Percentiles rank a stretch among this genome's conserved stretches.
Conservation (phyloP, 768 basidiomycete species). For the Hygrophoropsis aurantiaca region DNA sequence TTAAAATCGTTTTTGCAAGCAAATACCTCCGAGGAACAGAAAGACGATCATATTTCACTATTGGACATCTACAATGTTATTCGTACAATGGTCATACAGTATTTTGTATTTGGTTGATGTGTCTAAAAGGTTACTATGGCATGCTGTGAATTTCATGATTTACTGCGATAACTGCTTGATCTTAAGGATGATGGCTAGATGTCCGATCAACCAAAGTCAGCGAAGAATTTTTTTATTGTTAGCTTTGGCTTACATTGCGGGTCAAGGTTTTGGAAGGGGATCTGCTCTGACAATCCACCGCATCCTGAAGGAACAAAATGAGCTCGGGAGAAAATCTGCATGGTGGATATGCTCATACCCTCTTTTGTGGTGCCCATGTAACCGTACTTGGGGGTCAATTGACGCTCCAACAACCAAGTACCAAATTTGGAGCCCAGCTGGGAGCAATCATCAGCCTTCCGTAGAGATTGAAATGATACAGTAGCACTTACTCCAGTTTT, state of each 20-base stretch:
- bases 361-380: conserved; percentile 83
- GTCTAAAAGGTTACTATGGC: background rate
- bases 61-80: too few species aligned
- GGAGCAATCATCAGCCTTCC: conserved; percentile 1
- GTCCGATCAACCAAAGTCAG: background rate
- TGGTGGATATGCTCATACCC: conserved; percentile 21
- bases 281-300: conserved; percentile 81
- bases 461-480: background rate
- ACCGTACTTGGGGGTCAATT: conserved; percentile 74
- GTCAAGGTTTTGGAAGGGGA: conserved; percentile 79
- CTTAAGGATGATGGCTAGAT: conserved; percentile 45
- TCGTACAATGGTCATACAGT: too few species aligned
- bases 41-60: too few species aligned
- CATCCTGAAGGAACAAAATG: conserved; percentile 39
- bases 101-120: too few species aligned
- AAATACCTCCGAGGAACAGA: too few species aligned
- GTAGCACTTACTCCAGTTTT: conserved; percentile 68
- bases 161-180: conserved; percentile 41
- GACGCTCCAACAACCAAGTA: conserved; percentile 83
- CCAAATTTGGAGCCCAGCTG: conserved; percentile 81
- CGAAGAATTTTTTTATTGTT: background rate
- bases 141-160: conserved; percentile 1
- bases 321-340: conserved; percentile 12
- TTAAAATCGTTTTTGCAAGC: too few species aligned
- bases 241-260: conserved; percentile 60